Base-by-base conservation (phyloP, 1,139 yeast genomes). In the Protomyces inundatus region DNA sequence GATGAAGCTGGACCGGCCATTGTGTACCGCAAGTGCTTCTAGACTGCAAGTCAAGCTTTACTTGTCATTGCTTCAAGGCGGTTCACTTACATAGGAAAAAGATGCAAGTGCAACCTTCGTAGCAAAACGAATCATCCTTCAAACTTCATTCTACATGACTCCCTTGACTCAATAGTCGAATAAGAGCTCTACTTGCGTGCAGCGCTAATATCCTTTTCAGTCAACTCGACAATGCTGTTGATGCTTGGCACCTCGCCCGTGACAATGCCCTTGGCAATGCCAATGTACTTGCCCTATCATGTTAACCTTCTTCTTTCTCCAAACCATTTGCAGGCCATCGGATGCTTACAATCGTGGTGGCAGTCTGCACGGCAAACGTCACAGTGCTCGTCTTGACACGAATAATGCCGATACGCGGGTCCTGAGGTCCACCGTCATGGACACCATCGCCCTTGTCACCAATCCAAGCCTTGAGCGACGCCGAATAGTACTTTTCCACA, bases 21-120 rank as follows among this genome's bases (percentile, higher is more conserved):
- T 79, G 98, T 93, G 78, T 98, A 93, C 89, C 97, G 93, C 87
- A 95, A 95, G 85, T 93, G 98, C 88, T 93, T 93, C 93, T 93
- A 90, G 66, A 54, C 30, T 23, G 23, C 23, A 10, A 39, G 14
- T 39, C 14, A 12, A 14, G 42, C 42, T 39, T 39, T 39, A 23
- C 42, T n/a, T 39, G 12, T 39, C 42, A 23, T 23, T 23, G 42
- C 12, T 39, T 39, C 42, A 39, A 39, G 42, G 14, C 12, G 42
- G 14, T 14, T 37, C 40, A 7, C 14, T 39, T 12, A 39, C 42
- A 39, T 39, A 39, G 42, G 42, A 14, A 39, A 39, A 4, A 6
- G 23, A 23, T 23, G 23, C 23, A 23, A 23, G 23, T 23, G 23
- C 23, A 23, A 23, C 23, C 23, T 23, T 23, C 23, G 23, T 23